A percentile compares a stretch with the other conserved stretches of the same genome.
Evolutionary conservation across 1,139 yeast species (phyloP).

Genomic region (Maudiozyma humilis): DNA sequence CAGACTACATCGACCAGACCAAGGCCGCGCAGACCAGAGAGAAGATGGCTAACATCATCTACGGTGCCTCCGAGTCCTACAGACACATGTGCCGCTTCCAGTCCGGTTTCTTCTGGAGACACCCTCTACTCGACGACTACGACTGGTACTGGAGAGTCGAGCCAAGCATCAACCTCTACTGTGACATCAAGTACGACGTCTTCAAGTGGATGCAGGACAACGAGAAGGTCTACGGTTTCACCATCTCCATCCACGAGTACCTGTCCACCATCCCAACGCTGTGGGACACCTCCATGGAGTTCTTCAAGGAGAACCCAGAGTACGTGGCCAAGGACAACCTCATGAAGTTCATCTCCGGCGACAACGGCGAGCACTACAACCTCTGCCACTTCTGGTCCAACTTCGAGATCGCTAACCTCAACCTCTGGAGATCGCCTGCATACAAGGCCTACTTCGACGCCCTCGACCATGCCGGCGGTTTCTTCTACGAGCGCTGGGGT

Average conservation of each 20-base stretch:
- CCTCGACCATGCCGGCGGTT: constrained; percentile 75
- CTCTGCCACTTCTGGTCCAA: constrained; percentile 86
- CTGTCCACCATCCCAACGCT: constrained; percentile 67
- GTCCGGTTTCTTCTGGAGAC: constrained; percentile 84
- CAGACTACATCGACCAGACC: constrained; percentile 51
- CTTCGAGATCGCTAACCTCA: constrained; percentile 69
- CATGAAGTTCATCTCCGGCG: constrained; percentile 63
- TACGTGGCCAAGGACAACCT: constrained; percentile 57
- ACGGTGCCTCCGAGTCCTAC: constrained; percentile 58
- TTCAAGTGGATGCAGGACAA: constrained; percentile 78
- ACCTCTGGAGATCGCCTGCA: constrained; percentile 68
- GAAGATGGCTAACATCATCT: constrained; percentile 47
- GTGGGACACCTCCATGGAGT: constrained; percentile 70
- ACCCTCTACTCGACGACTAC: constrained; percentile 59
- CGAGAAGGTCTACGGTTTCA: constrained; percentile 65
- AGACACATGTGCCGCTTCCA: constrained; percentile 91
- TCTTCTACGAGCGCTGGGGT: constrained; percentile 89
- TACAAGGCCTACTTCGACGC: constrained; percentile 59
- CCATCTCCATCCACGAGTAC: constrained; percentile 79
- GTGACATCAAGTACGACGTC: constrained; percentile 75
- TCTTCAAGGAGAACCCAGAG: constrained; percentile 56
- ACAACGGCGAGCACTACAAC: constrained; percentile 59
- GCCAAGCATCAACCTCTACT: constrained; percentile 67
- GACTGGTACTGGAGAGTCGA: constrained; percentile 96
- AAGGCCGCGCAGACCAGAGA: constrained; percentile 48